phyloP scores from a whole-genome alignment of 2,329 filamentous ascomycete species.

The Cladophialophora bantiana region DNA sequence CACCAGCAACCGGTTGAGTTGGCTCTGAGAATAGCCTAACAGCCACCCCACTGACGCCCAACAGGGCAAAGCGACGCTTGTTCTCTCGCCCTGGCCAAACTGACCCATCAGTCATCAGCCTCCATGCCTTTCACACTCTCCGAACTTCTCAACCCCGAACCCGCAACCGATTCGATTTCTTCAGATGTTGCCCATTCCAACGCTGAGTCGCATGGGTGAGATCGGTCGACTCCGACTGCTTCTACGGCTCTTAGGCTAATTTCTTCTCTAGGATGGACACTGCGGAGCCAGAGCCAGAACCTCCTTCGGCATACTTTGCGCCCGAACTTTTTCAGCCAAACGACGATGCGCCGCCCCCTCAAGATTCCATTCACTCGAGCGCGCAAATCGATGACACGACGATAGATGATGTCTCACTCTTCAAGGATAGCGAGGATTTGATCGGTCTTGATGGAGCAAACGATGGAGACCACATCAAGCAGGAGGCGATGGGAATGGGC shows the following conservation, averaged over 20 bases:
- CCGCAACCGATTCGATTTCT: conserved; percentile 7
- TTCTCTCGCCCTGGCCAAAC: conserved; percentile 2
- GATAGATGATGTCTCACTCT: conserved; percentile 31
- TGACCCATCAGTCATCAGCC: conserved; percentile 6
- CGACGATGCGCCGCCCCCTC: conserved; percentile 29
- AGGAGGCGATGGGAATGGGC: conserved; percentile 27
- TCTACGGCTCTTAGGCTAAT: conserved; percentile 3
- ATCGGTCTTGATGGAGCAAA: conserved; percentile 14
- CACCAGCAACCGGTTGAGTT: not conserved
- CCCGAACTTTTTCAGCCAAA: conserved; percentile 38
- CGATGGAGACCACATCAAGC: conserved; percentile 28
- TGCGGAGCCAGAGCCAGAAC: conserved; percentile 10
- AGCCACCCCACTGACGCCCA: not conserved
- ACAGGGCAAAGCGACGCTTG: conserved; percentile 2
- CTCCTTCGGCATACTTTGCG: conserved; percentile 31
- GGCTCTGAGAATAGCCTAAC: not conserved
- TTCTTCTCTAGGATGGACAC: conserved; percentile 26
- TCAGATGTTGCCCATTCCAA: not conserved
- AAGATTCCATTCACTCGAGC: conserved; percentile 25
- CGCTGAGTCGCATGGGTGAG: conserved; percentile 19
- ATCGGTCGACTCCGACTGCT: not conserved
- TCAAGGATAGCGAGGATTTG: conserved; percentile 16
- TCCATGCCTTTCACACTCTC: conserved; percentile 31
- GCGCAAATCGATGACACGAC: conserved; percentile 30
- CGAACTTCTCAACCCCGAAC: conserved; percentile 33